Evolutionary conservation across 1,284 basidiomycete genomes (phyloP).

Genomic region (Pseudozyma pruni): DNA sequence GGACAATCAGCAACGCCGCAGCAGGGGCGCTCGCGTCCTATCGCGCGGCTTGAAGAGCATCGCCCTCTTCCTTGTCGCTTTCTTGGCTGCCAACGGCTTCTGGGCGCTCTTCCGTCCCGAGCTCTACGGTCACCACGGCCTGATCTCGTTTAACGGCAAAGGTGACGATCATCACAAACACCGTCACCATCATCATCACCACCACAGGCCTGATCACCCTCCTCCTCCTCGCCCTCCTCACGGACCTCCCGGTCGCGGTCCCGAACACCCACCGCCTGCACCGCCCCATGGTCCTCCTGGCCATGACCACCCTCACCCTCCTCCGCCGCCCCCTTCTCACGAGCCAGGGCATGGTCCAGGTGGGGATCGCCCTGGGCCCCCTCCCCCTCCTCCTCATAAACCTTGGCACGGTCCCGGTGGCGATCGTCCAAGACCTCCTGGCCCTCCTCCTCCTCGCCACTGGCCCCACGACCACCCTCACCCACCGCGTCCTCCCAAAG

Average conservation of each 20-base stretch:
- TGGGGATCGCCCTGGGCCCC: constrained; percentile 8
- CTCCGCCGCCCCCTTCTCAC: constrained; percentile 1
- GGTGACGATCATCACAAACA: constrained; percentile 2
- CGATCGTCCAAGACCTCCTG: not conserved
- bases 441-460: constrained; percentile 3
- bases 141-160: constrained; percentile 2
- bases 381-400: not conserved
- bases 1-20: not conserved
- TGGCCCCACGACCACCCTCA: not conserved
- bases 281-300: constrained; percentile 23
- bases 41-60: constrained; percentile 25
- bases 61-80: constrained; percentile 24
- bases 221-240: too few species aligned
- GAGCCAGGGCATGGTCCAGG: constrained; percentile 8
- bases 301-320: constrained; percentile 9
- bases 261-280: constrained; percentile 7
- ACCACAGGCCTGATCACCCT: constrained; percentile 9
- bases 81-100: constrained; percentile 30
- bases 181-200: constrained; percentile 13
- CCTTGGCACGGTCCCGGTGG: not conserved
- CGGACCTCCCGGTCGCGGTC: not conserved
- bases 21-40: constrained; percentile 1
- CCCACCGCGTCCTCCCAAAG: constrained; percentile 5
- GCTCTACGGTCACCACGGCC: constrained; percentile 19
- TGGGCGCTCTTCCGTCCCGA: constrained; percentile 39